Evolutionary conservation across 2,329 filamentous ascomycete species (phyloP).

Genomic region (Neopestalotiopsis clavispora): DNA sequence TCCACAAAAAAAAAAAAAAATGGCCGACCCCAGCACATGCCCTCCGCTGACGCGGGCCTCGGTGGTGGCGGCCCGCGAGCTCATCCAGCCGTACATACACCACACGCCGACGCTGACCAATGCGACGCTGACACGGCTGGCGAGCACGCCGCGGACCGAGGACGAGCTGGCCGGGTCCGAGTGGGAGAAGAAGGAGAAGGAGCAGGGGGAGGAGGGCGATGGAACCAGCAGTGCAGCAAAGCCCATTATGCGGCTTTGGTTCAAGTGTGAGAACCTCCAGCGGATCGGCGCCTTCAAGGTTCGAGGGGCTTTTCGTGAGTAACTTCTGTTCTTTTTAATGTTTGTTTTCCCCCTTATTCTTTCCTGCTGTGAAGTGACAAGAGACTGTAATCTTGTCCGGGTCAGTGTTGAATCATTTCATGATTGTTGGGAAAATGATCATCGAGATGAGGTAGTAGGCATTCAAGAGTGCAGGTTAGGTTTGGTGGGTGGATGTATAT

Average conservation of each 20-base stretch:
- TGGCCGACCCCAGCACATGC: constrained; percentile 59
- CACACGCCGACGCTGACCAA: constrained; percentile 83
- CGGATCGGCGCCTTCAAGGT: constrained; percentile 92
- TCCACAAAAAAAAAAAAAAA: constrained; percentile 28
- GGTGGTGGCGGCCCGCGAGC: constrained; percentile 71
- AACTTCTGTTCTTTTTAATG: not conserved
- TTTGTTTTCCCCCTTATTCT: not conserved
- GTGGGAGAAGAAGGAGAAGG: constrained; percentile 49
- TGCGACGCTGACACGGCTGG: constrained; percentile 73
- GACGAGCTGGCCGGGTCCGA: constrained; percentile 59
- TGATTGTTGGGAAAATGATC: no score
- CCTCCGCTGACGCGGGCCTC: constrained; percentile 74
- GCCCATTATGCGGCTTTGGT: constrained; percentile 77
- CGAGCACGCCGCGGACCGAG: constrained; percentile 69
- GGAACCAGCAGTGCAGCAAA: constrained; percentile 42
- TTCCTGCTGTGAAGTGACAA: not conserved
- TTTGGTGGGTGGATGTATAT: no score
- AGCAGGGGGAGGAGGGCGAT: constrained; percentile 36
- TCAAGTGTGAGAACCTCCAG: constrained; percentile 97
- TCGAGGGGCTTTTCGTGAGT: constrained; percentile 75
- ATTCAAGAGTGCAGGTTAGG: no score
- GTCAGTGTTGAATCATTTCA: no score
- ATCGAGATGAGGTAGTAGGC: no score
- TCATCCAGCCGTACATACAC: constrained; percentile 80
- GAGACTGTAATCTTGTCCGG: no score